Percentiles rank a stretch among this genome's conserved stretches.
Evolutionary conservation across 176 grass and related monocot species (phyloP).

Genomic region (Echinochloa phyllopogon): DNA sequence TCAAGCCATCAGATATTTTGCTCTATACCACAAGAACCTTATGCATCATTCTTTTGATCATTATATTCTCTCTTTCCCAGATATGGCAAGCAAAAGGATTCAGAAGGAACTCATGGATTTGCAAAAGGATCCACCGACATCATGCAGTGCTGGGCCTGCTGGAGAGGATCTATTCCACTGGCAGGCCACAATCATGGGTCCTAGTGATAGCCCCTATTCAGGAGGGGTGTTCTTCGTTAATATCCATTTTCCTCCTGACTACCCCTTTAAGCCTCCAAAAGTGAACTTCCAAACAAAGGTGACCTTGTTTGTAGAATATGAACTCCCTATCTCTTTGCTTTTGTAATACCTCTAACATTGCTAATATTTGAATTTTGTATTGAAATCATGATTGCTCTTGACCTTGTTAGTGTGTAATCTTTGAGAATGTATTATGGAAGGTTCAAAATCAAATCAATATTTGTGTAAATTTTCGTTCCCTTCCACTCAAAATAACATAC

Average conservation of each 20-base stretch:
- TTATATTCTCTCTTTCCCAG: conserved; percentile 40
- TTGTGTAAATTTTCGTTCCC: background rate
- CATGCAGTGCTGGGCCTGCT: conserved; percentile 85
- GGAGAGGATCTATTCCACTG: conserved; percentile 89
- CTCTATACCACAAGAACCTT: background rate
- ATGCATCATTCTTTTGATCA: conserved; percentile 25
- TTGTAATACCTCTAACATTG: background rate
- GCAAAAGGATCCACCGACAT: conserved; percentile 85
- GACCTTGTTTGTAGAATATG: conserved; percentile 22
- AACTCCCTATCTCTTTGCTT: background rate
- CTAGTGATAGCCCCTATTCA: conserved; percentile 79
- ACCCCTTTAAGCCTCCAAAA: conserved; percentile 94
- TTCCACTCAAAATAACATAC: background rate
- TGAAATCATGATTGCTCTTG: background rate
- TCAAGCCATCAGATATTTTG: conserved; percentile 5
- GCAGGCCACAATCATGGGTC: conserved; percentile 97
- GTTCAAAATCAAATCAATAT: conserved; percentile 9
- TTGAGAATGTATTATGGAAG: background rate
- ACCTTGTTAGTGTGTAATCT: background rate
- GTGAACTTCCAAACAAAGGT: conserved; percentile 95
- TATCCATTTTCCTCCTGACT: conserved; percentile 93
- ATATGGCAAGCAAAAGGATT: conserved; percentile 96
- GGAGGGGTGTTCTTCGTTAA: conserved; percentile 90
- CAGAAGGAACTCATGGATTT: conserved; percentile 93
- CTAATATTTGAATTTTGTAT: conserved; percentile 5